Evolutionary conservation across 345 rosid species (phyloP).

Genomic region (Citrus maxima): DNA sequence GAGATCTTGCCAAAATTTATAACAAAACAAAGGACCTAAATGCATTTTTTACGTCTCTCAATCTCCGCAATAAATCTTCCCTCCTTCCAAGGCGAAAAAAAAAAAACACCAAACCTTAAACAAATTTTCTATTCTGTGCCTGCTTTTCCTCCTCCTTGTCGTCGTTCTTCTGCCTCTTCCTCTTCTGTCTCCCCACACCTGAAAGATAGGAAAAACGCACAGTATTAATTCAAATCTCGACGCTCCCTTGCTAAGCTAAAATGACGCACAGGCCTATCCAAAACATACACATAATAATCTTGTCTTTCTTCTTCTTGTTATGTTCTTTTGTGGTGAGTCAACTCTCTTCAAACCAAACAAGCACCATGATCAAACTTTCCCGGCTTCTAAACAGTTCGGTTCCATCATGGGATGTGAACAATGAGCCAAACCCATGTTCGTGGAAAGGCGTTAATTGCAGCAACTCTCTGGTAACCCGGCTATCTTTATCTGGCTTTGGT

Average conservation of each 20-base stretch:
- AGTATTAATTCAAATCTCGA: not conserved
- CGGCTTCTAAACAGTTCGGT: conserved; percentile 10
- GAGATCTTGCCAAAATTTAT: not conserved
- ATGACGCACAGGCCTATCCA: not conserved
- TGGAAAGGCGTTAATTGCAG: conserved; percentile 62
- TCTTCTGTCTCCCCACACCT: not conserved
- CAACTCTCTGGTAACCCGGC: conserved; percentile 26
- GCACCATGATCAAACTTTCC: conserved; percentile 42
- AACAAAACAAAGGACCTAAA: not conserved
- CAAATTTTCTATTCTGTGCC: not conserved
- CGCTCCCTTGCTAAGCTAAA: not conserved
- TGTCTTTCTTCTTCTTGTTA: conserved; percentile 20
- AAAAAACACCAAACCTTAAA: not conserved
- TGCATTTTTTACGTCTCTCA: not conserved
- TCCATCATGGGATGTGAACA: conserved; percentile 36
- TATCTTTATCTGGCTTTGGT: conserved; percentile 38
- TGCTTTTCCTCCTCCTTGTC: not conserved
- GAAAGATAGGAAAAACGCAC: not conserved
- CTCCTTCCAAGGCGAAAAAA: not conserved
- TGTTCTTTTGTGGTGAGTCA: conserved; percentile 28
- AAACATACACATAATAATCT: not conserved
- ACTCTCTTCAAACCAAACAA: conserved; percentile 35
- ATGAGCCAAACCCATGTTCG: conserved; percentile 41
- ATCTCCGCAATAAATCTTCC: not conserved
- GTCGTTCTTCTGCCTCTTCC: conserved; percentile 7